These are phyloP conservation scores for Aquilaria malaccensis DNA, from an alignment of 345 rosid species.

Conservation along the genomic window DNA sequence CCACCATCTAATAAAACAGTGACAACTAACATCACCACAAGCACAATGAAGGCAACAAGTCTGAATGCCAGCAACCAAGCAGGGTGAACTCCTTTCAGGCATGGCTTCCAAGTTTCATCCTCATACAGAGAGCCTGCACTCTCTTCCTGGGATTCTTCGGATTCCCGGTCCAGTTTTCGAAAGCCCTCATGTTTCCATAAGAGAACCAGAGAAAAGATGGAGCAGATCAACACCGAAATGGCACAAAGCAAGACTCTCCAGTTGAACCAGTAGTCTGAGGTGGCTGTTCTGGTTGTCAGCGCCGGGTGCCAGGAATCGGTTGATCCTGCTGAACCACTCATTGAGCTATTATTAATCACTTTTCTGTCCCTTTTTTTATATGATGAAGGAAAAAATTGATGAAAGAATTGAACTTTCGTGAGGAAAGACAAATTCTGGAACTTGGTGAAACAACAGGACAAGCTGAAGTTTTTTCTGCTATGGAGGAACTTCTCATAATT, in stretches of 20 bases:
- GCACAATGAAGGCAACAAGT: slow-evolving; percentile 56
- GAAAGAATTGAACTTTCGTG: too few relatives aligned
- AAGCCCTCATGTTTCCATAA: slow-evolving; percentile 61
- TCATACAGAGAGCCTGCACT: slow-evolving; percentile 43
- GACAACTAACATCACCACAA: slow-evolving; percentile 41
- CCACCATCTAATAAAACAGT: slow-evolving; percentile 46
- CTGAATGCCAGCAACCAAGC: slow-evolving; percentile 90
- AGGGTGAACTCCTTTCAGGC: slow-evolving; percentile 75
- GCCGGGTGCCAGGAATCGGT: slow-evolving; percentile 53
- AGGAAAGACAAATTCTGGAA: too few relatives aligned
- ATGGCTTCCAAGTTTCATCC: slow-evolving; percentile 86
- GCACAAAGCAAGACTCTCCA: slow-evolving; percentile 84
- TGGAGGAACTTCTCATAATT: too few relatives aligned
- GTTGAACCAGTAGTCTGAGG: slow-evolving; percentile 72
- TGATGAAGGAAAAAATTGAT: too few relatives aligned
- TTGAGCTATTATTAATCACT: slow-evolving; percentile 10
- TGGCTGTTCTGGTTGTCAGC: slow-evolving; percentile 52
- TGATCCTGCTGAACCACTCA: slow-evolving; percentile 37
- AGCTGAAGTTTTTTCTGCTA: too few relatives aligned
- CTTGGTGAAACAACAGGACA: too few relatives aligned
- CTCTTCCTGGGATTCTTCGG: slow-evolving; percentile 31
- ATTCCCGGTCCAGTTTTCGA: not conserved
- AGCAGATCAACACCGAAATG: slow-evolving; percentile 38
- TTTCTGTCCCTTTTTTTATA: too few relatives aligned
- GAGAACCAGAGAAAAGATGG: slow-evolving; percentile 34